These are phyloP conservation scores for Ballota nigra DNA, from an alignment of 257 asterid species.

Conservation along the genomic window DNA sequence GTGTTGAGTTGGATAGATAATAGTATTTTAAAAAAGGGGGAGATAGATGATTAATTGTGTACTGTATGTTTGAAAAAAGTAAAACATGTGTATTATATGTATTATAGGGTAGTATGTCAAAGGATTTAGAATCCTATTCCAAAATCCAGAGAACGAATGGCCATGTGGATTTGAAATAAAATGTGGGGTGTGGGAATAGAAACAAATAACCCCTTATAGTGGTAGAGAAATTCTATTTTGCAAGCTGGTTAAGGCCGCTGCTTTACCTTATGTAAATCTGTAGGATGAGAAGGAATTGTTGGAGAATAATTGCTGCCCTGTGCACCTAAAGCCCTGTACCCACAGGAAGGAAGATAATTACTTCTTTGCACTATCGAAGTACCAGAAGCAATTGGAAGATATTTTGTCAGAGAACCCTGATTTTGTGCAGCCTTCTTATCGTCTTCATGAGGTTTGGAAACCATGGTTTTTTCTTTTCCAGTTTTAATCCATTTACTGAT, in stretches of 20 bases:
- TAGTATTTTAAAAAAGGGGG: too few species aligned
- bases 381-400: conserved; percentile 68
- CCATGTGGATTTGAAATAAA: too few species aligned
- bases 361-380: conserved; percentile 94
- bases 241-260: conserved; percentile 7
- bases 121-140: too few species aligned
- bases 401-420: conserved; percentile 61
- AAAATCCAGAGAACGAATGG: too few species aligned
- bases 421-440: conserved; percentile 90
- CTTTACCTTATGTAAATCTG: conserved; percentile 24
- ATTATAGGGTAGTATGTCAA: too few species aligned
- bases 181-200: too few species aligned
- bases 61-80: too few species aligned
- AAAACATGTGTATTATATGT: too few species aligned
- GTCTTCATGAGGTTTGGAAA: conserved; percentile 75
- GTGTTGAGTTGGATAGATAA: too few species aligned
- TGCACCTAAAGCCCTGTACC: conserved; percentile 86
- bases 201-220: neutral
- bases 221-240: neutral
- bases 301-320: conserved; percentile 83
- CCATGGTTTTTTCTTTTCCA: neutral
- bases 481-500: neutral
- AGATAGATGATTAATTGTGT: too few species aligned
- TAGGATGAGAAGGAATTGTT: conserved; percentile 92
- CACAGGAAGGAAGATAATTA: conserved; percentile 91